Evolutionary conservation across 2,329 filamentous ascomycete species (phyloP).

Genomic region (Aspergillus puulaauensis): DNA sequence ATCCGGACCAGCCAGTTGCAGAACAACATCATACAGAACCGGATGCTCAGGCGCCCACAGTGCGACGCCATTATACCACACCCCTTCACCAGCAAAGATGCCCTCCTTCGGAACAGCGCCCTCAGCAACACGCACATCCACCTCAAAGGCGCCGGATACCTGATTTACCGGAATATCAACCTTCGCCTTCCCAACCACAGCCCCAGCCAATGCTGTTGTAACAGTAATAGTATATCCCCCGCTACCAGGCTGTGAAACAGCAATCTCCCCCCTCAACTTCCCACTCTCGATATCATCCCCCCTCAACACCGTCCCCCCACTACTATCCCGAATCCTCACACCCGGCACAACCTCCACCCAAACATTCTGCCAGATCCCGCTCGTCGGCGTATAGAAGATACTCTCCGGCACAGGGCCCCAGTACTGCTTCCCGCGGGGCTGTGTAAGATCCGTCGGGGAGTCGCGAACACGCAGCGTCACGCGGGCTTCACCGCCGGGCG

Average conservation of each 20-base stretch:
- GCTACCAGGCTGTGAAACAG: slow-evolving; percentile 37
- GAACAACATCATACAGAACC: slow-evolving; percentile 60
- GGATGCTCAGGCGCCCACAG: slow-evolving; percentile 68
- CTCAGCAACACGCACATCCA: not conserved
- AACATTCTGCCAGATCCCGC: slow-evolving; percentile 73
- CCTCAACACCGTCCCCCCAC: slow-evolving; percentile 60
- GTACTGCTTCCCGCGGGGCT: slow-evolving; percentile 68
- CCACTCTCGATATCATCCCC: slow-evolving; percentile 56
- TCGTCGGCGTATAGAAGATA: slow-evolving; percentile 71
- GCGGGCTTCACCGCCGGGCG: slow-evolving; percentile 23
- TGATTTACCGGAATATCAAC: slow-evolving; percentile 23
- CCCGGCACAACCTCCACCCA: slow-evolving; percentile 60
- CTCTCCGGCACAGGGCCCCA: slow-evolving; percentile 53
- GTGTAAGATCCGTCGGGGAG: slow-evolving; percentile 63
- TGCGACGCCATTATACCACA: slow-evolving; percentile 52
- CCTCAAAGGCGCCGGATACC: not conserved
- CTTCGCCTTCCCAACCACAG: slow-evolving; percentile 45
- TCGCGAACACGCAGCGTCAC: slow-evolving; percentile 62
- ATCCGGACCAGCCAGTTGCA: slow-evolving; percentile 50
- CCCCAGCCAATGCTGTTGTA: slow-evolving; percentile 53
- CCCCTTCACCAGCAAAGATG: slow-evolving; percentile 22
- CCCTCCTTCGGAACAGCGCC: not conserved
- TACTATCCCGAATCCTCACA: slow-evolving; percentile 58
- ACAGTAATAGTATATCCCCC: slow-evolving; percentile 52
- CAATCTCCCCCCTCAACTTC: slow-evolving; percentile 52